A percentile compares a stretch with the other conserved stretches of the same genome.
These are phyloP conservation scores for Penicillium sp. DNA, from an alignment of 2,329 filamentous ascomycete species.

Conservation along the genomic window DNA sequence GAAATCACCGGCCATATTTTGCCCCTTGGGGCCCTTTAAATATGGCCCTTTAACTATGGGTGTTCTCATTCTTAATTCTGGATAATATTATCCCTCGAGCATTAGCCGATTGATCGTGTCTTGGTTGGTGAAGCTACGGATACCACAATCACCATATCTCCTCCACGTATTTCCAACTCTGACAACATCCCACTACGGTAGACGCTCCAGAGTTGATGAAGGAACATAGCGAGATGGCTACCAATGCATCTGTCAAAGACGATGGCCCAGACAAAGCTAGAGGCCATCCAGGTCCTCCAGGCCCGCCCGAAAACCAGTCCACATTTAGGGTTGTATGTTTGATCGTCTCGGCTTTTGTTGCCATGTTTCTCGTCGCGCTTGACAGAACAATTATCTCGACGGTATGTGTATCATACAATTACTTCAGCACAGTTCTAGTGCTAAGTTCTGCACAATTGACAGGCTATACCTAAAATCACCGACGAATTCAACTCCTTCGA, in stretches of 20 bases:
- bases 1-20: not conserved
- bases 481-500: constrained; percentile 24
- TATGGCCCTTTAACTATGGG: too few species aligned
- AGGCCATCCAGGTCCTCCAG: not conserved
- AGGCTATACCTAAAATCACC: constrained; percentile 17
- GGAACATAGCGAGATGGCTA: accelerated
- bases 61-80: too few species aligned
- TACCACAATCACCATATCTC: too few species aligned
- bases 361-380: not conserved
- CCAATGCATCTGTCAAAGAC: not conserved
- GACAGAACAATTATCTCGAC: not conserved
- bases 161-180: too few species aligned
- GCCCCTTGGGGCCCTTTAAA: not conserved
- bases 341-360: not conserved
- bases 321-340: not conserved
- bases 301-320: not conserved
- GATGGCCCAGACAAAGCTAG: not conserved
- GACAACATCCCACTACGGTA: too few species aligned
- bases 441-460: not conserved
- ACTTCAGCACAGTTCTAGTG: not conserved
- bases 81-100: too few species aligned
- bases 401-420: not conserved
- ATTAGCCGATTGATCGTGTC: too few species aligned
- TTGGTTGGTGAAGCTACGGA: too few species aligned
- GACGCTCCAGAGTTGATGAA: not conserved